phyloP scores from a whole-genome alignment of 768 basidiomycete genomes.

The Tulasnella sp. region DNA sequence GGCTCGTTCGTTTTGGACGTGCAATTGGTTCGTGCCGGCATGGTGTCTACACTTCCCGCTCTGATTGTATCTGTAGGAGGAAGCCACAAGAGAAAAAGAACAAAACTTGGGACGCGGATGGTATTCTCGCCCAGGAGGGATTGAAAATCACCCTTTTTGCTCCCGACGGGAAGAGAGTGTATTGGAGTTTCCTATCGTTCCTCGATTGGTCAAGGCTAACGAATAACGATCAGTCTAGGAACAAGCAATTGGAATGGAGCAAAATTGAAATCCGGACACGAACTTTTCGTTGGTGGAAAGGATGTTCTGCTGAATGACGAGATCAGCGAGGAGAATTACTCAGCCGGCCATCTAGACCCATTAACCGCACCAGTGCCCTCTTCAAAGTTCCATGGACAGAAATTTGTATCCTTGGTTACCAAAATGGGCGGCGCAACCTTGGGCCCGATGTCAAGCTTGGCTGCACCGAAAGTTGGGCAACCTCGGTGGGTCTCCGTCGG shows the following conservation, averaged over 20 bases:
- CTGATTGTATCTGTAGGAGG: conserved; percentile 15
- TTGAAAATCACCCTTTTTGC: conserved; percentile 18
- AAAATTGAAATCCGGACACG: conserved; percentile 32
- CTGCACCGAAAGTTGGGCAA: conserved; percentile 19
- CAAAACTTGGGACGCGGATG: conserved; percentile 28
- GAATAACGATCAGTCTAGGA: conserved; percentile 32
- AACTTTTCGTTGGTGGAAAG: conserved; percentile 34
- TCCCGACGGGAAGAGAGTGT: conserved; percentile 17
- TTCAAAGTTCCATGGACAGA: neutral
- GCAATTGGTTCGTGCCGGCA: conserved; percentile 9
- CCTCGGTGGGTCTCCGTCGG: conserved; percentile 36
- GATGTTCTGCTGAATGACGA: conserved; percentile 4
- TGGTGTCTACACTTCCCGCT: neutral
- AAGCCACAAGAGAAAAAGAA: conserved; percentile 23
- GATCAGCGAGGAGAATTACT: conserved; percentile 5
- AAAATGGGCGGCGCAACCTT: neutral
- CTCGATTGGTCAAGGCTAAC: neutral
- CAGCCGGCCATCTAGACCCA: neutral
- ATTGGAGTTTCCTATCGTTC: neutral
- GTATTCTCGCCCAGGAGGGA: conserved; percentile 17
- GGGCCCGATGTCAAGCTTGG: neutral
- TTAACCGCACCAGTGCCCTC: neutral
- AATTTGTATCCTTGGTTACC: neutral
- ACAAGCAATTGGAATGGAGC: conserved; percentile 50
- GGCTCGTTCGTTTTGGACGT: conserved; percentile 6